Evolutionary conservation across 345 rosid species (phyloP).

Genomic region (Geranium rotundifolium): DNA sequence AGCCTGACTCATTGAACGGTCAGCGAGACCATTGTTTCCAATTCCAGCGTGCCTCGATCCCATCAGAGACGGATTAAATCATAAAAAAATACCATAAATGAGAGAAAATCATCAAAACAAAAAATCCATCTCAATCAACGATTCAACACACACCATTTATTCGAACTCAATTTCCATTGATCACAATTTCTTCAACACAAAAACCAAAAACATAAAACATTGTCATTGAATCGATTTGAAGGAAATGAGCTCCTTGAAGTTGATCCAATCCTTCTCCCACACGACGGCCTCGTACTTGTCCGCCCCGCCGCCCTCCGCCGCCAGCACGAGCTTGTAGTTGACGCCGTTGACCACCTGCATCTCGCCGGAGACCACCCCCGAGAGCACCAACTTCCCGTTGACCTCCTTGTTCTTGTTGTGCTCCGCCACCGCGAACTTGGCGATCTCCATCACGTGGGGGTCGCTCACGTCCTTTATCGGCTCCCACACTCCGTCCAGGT

Average conservation of each 20-base stretch:
- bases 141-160: no score
- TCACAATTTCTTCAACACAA: no score
- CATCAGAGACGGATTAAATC: no score
- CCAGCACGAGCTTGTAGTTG: neutral
- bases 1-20: no score
- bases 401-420: conserved; percentile 3
- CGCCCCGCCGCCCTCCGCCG: neutral
- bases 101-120: no score
- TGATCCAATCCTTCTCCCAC: neutral
- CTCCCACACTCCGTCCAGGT: neutral
- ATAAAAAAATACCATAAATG: no score
- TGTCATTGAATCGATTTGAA: neutral
- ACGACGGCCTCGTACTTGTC: neutral
- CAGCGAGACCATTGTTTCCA: no score
- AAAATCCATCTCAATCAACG: no score
- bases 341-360: neutral
- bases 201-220: no score
- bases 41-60: no score
- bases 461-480: neutral
- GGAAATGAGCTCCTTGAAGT: neutral
- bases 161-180: no score
- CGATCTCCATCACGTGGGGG: neutral
- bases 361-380: neutral
- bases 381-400: neutral
- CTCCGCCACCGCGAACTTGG: neutral